Base-by-base conservation (phyloP, 2,329 filamentous ascomycete species). In the Scedosporium boydii region DNA sequence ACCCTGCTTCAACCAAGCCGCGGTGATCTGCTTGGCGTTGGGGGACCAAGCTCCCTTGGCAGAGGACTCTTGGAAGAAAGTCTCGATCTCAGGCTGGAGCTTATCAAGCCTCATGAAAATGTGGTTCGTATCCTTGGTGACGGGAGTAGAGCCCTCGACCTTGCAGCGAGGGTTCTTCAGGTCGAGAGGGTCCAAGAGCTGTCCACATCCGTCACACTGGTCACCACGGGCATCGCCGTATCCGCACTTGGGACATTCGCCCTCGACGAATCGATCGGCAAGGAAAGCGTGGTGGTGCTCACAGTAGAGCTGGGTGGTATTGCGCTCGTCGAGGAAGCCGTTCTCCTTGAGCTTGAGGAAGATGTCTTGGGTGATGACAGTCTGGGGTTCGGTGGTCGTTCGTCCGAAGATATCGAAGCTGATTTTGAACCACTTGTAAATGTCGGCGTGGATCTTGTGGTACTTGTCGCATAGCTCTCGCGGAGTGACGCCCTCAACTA, bases 361-460 rank as follows among this genome's bases (percentile, higher is more conserved):
- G 67, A 98, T 93, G 66, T 90, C 86, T 76, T 98, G 95, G 9
- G 93, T 90, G 69, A 99, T 98, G 67, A 91, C 85, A 23, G 92
- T 97, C 76, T 98, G 95, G 70, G 95, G 85, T 62, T 84, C 77
- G 18, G 93, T 98, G 3, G 93, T 91, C 4, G 95, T 98, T 64
- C 93, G 88, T 65, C 93, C 95, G 72, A 98, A 99, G 75, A 93
- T 88, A 77, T 98, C 93, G 72, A 98, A 98, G 63, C 84, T 87
- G 71, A 98, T 93, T 71, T 92, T 86, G 78, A 99, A 99, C 91
- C 93, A 97, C 74, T 96, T 85, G 76, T 98, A 98, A 67, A 97
- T 89, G 58, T 89, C 90, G 69, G 91, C 87, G 77, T 97, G 93
- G 64, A 96, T 86, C 69, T 86, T 86, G 77, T 96, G 90, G 80